A percentile compares a stretch with the other conserved stretches of the same genome.
These are phyloP conservation scores for Populus hybrid DNA, from an alignment of 441 rosid species.

Conservation along the genomic window DNA sequence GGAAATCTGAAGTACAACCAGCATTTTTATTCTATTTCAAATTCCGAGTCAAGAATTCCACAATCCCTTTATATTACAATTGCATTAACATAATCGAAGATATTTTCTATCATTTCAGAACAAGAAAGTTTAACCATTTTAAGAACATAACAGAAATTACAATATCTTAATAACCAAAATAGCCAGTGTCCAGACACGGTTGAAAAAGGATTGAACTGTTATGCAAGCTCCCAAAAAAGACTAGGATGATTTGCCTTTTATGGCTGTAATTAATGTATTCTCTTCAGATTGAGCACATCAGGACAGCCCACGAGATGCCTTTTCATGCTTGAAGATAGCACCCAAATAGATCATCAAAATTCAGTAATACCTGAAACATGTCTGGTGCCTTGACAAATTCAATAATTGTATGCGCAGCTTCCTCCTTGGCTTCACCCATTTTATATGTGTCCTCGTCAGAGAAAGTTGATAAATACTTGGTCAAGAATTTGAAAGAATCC, in stretches of 20 bases:
- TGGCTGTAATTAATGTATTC: not conserved
- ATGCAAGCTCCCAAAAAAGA: not conserved
- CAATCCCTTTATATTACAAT: not conserved
- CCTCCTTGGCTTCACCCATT: constrained; percentile 87
- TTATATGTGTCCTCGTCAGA: constrained; percentile 62
- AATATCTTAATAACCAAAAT: not conserved
- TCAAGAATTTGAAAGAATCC: constrained; percentile 72
- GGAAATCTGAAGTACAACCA: not conserved
- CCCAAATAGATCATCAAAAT: not conserved
- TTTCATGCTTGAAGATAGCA: not conserved
- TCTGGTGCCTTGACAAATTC: constrained; percentile 90
- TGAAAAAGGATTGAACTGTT: not conserved
- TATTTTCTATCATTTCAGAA: not conserved
- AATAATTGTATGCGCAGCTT: constrained; percentile 66
- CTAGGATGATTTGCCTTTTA: not conserved
- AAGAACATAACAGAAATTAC: not conserved
- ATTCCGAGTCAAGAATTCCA: not conserved
- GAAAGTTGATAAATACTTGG: constrained; percentile 87
- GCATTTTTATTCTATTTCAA: not conserved
- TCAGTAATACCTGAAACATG: constrained; percentile 69
- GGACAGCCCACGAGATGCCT: no score
- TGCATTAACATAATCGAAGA: not conserved
- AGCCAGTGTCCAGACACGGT: not conserved
- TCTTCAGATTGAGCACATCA: not conserved
- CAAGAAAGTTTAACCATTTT: not conserved